These are phyloP conservation scores for Dactylellina leptospora DNA, from an alignment of 2,329 filamentous ascomycete genomes.

Conservation along the genomic window DNA sequence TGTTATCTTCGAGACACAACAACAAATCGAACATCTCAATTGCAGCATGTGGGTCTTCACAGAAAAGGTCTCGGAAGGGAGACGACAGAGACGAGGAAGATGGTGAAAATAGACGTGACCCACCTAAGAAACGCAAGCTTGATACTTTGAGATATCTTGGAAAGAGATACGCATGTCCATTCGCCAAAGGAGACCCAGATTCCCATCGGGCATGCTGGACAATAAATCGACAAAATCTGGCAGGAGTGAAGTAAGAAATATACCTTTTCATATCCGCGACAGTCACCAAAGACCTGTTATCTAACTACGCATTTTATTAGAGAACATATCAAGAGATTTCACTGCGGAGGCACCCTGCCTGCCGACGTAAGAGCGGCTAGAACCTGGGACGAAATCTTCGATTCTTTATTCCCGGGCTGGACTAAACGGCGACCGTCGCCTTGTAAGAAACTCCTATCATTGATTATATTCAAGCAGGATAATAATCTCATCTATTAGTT, in stretches of 20 bases:
- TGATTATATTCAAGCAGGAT: too few relatives aligned
- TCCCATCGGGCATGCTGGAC: background rate
- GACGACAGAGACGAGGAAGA: background rate
- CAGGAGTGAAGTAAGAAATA: conserved; percentile 1
- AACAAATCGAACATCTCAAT: too few relatives aligned
- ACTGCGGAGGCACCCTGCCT: conserved; percentile 1
- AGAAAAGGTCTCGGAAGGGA: too few relatives aligned
- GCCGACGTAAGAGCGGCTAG: background rate
- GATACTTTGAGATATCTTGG: background rate
- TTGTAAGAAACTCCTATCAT: too few relatives aligned
- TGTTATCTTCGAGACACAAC: too few relatives aligned
- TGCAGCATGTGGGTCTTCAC: too few relatives aligned
- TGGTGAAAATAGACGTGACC: background rate
- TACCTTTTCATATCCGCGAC: background rate
- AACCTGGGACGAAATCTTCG: conserved; percentile 1
- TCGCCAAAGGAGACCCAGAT: conserved; percentile 9
- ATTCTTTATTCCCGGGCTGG: background rate
- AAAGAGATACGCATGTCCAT: conserved; percentile 1
- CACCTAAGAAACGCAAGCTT: background rate
- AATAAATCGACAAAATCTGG: conserved; percentile 5
- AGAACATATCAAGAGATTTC: conserved; percentile 2
- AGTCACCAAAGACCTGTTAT: background rate
- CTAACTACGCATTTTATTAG: conserved; percentile 5
- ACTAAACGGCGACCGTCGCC: background rate
- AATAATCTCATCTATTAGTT: background rate